phyloP scores from a whole-genome alignment of 495 filamentous ascomycete genomes.

The Lichenothelia convexa region DNA sequence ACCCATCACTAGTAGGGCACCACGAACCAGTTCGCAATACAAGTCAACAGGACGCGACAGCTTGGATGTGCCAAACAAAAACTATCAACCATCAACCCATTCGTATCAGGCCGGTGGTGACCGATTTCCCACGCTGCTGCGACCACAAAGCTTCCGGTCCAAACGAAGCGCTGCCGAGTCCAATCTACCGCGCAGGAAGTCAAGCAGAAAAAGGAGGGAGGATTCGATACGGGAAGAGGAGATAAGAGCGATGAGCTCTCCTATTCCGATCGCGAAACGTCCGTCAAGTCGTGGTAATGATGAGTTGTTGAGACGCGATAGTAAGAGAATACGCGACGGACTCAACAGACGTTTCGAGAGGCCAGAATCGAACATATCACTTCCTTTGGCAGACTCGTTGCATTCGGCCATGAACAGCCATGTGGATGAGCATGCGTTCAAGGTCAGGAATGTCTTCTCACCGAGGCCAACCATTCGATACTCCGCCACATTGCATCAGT shows the following conservation, averaged over 20 bases:
- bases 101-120: constrained; percentile 28
- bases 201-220: constrained; percentile 66
- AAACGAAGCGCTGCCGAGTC: constrained; percentile 39
- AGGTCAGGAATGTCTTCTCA: constrained; percentile 53
- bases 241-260: constrained; percentile 63
- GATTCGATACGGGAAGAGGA: constrained; percentile 67
- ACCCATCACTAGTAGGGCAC: constrained; percentile 11
- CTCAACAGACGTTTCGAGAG: constrained; percentile 41
- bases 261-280: constrained; percentile 44
- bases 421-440: constrained; percentile 53
- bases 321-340: constrained; percentile 38
- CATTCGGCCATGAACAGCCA: constrained; percentile 52
- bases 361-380: constrained; percentile 50
- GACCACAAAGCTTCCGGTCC: constrained; percentile 45
- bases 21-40: constrained; percentile 21
- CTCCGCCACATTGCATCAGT: constrained; percentile 37
- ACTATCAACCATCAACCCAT: constrained; percentile 24
- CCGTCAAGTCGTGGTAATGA: constrained; percentile 35
- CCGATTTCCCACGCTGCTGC: constrained; percentile 19
- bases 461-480: constrained; percentile 66
- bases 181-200: constrained; percentile 41
- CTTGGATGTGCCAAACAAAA: constrained; percentile 27
- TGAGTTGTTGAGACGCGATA: constrained; percentile 43
- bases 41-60: constrained; percentile 20
- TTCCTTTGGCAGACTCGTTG: constrained; percentile 54